Evolutionary conservation across 2,329 filamentous ascomycete species (phyloP), one percentile per base, ranked within the genome.

Genomic region (Diaporthe caulivora): DNA sequence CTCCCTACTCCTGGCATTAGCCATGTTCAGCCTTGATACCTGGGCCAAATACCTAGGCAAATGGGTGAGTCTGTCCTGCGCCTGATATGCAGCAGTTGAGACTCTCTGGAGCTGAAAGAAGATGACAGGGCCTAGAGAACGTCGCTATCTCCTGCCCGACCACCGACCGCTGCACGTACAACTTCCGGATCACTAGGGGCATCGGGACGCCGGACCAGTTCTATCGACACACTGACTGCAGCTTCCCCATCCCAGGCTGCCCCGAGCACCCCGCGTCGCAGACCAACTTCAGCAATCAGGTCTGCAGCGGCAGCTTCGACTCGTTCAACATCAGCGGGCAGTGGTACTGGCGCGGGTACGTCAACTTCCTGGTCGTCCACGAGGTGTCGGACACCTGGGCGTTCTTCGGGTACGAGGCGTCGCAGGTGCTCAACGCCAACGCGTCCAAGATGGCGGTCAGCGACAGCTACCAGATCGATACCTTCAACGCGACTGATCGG

Each of bases 121-220:
- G 11, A 40, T 24, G 37, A 9, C 54, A 37, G 54, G 54, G 54
- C 18, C 24, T 75, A 91, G 11, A 37, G 54, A 57, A 57, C 54
- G 21, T 57, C 31, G 54, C 31, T 31, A 57, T 57, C 31, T 1
- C 54, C 54, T 57, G 54, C 31, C 31, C 24, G 6, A 37, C 21
- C 54, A 34, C 37, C 54, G 31, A n/a, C 29, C 4, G 10, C 7
- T 57, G 54, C 21, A 40, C 31, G 54, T 57, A 57, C 54, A 57
- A 57, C 31, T 57, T 57, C 54, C 31, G 54, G 54, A 57, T 57
- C 21, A 57, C 13, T 31, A 37, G 54, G 29, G 54, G 54, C 21
- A 24, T 57, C 31, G 31, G 21, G 18, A 57, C 54, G 8, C 31
- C 54, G 13, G 54, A 57, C 31, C 54, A 57, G 31, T 57, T 57